Base-by-base conservation (phyloP, 805 yeast species). In the Danielia oregonensis region DNA sequence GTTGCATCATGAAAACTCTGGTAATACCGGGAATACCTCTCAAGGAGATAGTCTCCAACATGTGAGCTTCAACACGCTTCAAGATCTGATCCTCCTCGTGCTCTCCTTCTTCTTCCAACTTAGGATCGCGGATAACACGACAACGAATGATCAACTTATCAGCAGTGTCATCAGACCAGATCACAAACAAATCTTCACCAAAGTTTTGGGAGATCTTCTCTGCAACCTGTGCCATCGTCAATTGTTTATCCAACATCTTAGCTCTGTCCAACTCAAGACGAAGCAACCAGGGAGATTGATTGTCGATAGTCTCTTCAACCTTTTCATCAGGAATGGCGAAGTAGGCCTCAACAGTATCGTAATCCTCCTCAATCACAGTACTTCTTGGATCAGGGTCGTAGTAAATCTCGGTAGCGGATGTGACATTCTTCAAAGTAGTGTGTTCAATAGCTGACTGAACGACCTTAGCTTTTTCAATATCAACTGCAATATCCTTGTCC, bases 141-240 rank as follows among this genome's bases (percentile, higher is more conserved):
- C 97, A 91, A 74, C 99, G 95, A 49, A 93, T 85, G 43, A 93
- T 82, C 63, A 93, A 81, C 63, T 88, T 89, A 48, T 91, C 97
- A 29, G 97, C 96, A 54, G 93, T 91, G 70, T 93, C 99, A 72
- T 94, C 98, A 30, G 97, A 87, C 97, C 98, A 93, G 55, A 93
- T 93, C 26, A 93, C 96, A 54, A 91, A 93, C 65, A 93, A 68
- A 64, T 93, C 98, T 51, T 88, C 95, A 35, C 89, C 94, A 61
- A 93, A 93, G 44, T 86, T 82, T 55, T 86, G 89, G 45, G 88
- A 82, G 42, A 93, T 93, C 70, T 83, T 88, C 51, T 88, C 94
- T 17, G 98, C 97, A 37, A 93, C 97, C 68, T 93, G 96, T 46
- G 94, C 86, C 97, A 94, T 93, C 4, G 96, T 86, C 58, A 93